Base-by-base conservation (phyloP, 208 protist species). In the Trypanosomatidae sp. region DNA sequence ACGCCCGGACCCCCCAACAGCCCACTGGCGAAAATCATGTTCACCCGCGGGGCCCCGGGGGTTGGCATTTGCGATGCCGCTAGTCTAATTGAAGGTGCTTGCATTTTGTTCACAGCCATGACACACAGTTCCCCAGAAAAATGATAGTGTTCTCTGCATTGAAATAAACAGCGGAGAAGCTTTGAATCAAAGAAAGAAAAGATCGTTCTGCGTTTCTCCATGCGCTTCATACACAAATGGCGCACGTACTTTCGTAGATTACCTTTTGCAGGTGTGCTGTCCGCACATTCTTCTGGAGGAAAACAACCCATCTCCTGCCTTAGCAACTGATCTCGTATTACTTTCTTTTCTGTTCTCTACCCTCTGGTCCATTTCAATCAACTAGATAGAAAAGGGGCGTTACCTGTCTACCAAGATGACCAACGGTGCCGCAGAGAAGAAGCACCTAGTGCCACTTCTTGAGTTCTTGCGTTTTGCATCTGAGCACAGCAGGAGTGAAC, bases 391-490 rank as follows among this genome's bases (percentile, higher is more conserved):
- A n/a, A 62, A 12, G 17, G 10, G 9, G 0, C 17, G 2, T 8
- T n/a, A 0, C 6, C 59, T 44, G 17, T 0, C 44, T 43, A 1
- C 25, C 2, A 44, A 33, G 13, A 52, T 52, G 62, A 53, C n/a
- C n/a, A 36, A n/a, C n/a, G 44, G 13, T n/a, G 2, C 12, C 0
- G 10, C 25, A 10, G 77, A 83, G 0, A 73, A 73, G 49, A 81
- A 73, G 59, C 80, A 87, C 64, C 53, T 85, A 6, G 62, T 62
- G 19, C 85, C 85, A 7, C 69, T 90, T 47, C 70, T 86, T 41
- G 82, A 87, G 43, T 90, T 90, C 62, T 77, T 90, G 47, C 65
- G 65, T 41, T 79, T 77, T 69, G 66, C 87, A 9, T 62, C 62
- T 2, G 59, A 73, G 9, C 55, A 52, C n/a, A 46, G 66, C 9